Percentiles rank a stretch among this genome's conserved stretches.
Conservation (phyloP, 2,329 filamentous ascomycete species). For the Penicillium brevicompactum region DNA sequence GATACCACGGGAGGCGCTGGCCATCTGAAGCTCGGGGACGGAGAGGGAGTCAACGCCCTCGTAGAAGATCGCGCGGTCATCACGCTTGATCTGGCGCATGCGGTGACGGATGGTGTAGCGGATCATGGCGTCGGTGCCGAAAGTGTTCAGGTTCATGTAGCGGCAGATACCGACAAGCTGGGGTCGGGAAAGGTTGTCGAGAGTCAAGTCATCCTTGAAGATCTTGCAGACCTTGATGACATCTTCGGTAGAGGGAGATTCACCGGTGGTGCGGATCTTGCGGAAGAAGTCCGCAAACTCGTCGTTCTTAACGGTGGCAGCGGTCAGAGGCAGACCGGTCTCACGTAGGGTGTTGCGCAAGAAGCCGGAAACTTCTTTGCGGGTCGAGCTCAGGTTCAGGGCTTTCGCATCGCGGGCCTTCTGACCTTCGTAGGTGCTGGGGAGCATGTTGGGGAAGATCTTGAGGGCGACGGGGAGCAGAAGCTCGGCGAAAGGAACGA, state of each 20-base stretch:
- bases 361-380: slow-evolving; percentile 92
- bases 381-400: slow-evolving; percentile 74
- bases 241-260: slow-evolving; percentile 82
- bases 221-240: slow-evolving; percentile 99
- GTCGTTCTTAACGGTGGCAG: slow-evolving; percentile 81
- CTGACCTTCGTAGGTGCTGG: slow-evolving; percentile 93
- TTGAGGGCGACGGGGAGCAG: slow-evolving; percentile 88
- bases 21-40: slow-evolving; percentile 89
- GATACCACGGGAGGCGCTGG: slow-evolving; percentile 87
- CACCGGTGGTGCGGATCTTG: slow-evolving; percentile 89
- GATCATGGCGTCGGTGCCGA: slow-evolving; percentile 96
- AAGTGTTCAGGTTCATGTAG: slow-evolving; percentile 97
- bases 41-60: slow-evolving; percentile 92
- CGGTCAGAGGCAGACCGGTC: slow-evolving; percentile 86
- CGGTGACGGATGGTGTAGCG: slow-evolving; percentile 95
- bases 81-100: slow-evolving; percentile 99
- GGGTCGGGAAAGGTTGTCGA: slow-evolving; percentile 94
- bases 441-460: slow-evolving; percentile 95
- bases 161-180: slow-evolving; percentile 97
- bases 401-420: slow-evolving; percentile 90
- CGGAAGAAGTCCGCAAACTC: slow-evolving; percentile 97
- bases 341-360: slow-evolving; percentile 85
- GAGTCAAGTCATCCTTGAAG: slow-evolving; percentile 95
- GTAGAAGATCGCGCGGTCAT: slow-evolving; percentile 90
- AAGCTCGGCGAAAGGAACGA: slow-evolving; percentile 93